Evolutionary conservation across 1,139 yeast genomes (phyloP), one percentile per base, ranked within the genome.

Genomic region (Schwanniomyces etchellsii): DNA sequence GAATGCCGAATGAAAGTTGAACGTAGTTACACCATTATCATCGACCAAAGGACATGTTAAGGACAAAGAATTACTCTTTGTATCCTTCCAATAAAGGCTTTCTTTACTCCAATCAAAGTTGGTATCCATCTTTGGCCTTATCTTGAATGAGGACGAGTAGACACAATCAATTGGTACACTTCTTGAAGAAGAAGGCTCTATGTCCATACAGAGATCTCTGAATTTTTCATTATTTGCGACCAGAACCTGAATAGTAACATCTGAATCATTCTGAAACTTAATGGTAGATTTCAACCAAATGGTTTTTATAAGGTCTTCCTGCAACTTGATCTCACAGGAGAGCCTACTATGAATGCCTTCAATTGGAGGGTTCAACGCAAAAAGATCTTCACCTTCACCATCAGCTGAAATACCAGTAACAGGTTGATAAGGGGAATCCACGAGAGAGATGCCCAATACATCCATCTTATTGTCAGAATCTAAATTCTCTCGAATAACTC

Each of bases 371-470:
- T 65, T 52, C 37, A 91, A 57, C 49, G 76, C 71, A 42, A 79
- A 76, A 11, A 89, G 52, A 20, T 82, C 79, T 45, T 88, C 96
- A 3, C 97, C 96, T 48, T 86, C 96, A 10, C 81, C 73, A 4
- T 82, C 77, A 1, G 86, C 82, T 0, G 89, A 71, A 5, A 93
- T 62, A 1, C 68, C 61, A 4, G 65, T 56, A 3, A 84, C 53
- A 7, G 70, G 67, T 3, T 70, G 72, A 43, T 76, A 81, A 0
- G 67, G 62, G 0, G 85, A 70, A 28, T 67, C 75, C 3, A 72
- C 29, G 12, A 86, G 54, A 26, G 68, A 68, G 13, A 88, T 68
- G 0, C 82, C 89, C 26, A 89, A 57, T 2, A 70, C 62, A 26
- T 78, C 81, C 14, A 64, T 66, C 16, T 70, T 74, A 29, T 71